Base-by-base conservation (phyloP, 2,329 filamentous ascomycete genomes). In the Hypomyces perniciosus region DNA sequence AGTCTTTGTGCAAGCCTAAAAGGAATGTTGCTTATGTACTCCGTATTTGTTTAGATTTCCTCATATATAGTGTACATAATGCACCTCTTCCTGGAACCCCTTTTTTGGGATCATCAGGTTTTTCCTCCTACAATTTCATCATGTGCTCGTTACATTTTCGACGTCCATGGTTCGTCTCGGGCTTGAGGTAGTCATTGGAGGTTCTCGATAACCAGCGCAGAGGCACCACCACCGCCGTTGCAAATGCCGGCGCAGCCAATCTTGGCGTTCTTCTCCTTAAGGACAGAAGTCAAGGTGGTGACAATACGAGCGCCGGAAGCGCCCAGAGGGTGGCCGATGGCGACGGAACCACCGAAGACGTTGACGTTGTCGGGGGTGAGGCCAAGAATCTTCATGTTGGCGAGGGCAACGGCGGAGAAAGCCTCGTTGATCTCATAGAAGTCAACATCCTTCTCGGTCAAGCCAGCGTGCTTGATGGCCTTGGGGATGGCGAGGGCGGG, bases 401-500 rank as follows among this genome's bases (percentile, higher is more conserved):
- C 91, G 47, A 99, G 80, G 37, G 93, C 90, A 57, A 99, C 93
- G 45, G 96, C 93, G 56, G 88, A 93, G 78, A 99, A 99, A 39
- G 93, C 93, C 78, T 99, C 93, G 78, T 99, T 99, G 79, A 99
- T 96, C 79, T 99, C 93, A 71, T 93, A 99, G 61, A 84, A 93
- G 65, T 97, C 92, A 52, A 99, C 79, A 53, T 88, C 79, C 57
- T 85, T 82, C 60, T 84, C 79, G 51, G 83, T 80, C 56, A 99
- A 74, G 56, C 88, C 88, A 55, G 93, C 93, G 73, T 99, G 92
- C 79, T 92, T 90, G 65, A 99, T 82, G 52, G 93, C 93, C 79
- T 97, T 99, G 68, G 93, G 93, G 62, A 99, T 95, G 59, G 93
- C 93, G 51, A 97, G 81, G 20, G 93, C 82, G 8, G 93, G 93